Evolutionary conservation across 257 asterid genomes (phyloP), one percentile per base, ranked within the genome.

Genomic region (Solanum peruvianum): DNA sequence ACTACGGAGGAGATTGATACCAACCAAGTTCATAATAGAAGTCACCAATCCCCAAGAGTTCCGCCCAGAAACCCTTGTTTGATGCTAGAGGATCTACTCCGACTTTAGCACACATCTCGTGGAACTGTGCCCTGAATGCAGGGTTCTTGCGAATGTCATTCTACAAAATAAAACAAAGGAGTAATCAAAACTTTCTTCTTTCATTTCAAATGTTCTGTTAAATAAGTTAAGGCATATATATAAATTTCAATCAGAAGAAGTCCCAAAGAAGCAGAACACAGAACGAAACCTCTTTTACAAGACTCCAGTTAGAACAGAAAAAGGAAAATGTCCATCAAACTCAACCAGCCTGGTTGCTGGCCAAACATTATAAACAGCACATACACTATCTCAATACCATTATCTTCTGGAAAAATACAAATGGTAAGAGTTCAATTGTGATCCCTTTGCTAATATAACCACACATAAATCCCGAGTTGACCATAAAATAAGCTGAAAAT

Each of bases 1-100:
- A 71, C 84, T 45, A 62, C 41, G 9, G 70, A 87, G 90, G 86
- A 90, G 82, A 87, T 71, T 25, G 10, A 33, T 88, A 93, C 97
- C 86, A 77, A 97, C 99, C 99, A 88, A 97, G 99, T 91, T 97
- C 99, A 72, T 97, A 97, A 88, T 97, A 97, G 92, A 97, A 97
- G 89, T 97, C 99, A 25, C 99, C 99, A 82, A 96, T 96, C 85
- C 99, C 99, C 90, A 97, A 88, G 29, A 97, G 88, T 93, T 97
- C 99, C 31, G 99, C 99, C 99, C 99, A 97, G 91, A 97, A 96
- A 86, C 99, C 99, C 87, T 97, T 97, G 89, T 97, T 97, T 9
- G 99, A 97, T 85, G 99, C 99, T 88, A 97, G 92, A 27, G 99
- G 99, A 88, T 97, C 99, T 67, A 97, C 99, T 88, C 99, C 99